phyloP scores from a whole-genome alignment of 2,329 filamentous ascomycete genomes.

The Fusarium caatingaense region DNA sequence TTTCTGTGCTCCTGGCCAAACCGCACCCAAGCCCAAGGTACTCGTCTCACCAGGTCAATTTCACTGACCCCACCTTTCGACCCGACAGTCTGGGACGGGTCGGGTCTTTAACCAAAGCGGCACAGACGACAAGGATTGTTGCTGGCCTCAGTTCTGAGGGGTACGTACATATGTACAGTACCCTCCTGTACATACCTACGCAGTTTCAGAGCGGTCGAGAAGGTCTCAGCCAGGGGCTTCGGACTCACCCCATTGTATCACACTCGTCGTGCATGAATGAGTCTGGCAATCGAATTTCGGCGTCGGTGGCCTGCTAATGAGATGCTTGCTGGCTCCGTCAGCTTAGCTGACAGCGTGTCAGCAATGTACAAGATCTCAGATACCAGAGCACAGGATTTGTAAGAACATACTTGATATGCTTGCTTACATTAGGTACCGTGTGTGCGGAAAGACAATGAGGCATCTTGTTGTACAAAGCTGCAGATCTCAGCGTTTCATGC shows the following conservation, averaged over 20 bases:
- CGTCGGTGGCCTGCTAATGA: background rate
- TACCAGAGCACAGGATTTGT: background rate
- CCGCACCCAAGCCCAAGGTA: slow-evolving; percentile 12
- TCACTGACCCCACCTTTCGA: slow-evolving; percentile 37
- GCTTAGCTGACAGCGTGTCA: background rate
- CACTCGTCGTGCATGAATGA: slow-evolving; percentile 29
- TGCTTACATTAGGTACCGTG: background rate
- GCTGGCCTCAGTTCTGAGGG: slow-evolving; percentile 44
- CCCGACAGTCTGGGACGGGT: slow-evolving; percentile 46
- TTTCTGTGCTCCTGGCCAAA: slow-evolving; percentile 21
- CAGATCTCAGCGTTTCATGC: background rate
- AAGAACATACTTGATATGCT: background rate
- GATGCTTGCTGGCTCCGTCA: background rate
- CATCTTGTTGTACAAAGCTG: background rate
- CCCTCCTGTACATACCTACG: background rate
- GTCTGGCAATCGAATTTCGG: slow-evolving; percentile 27
- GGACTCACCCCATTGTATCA: slow-evolving; percentile 12
- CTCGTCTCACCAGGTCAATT: slow-evolving; percentile 41
- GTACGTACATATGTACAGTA: slow-evolving; percentile 18
- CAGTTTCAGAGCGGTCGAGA: slow-evolving; percentile 12
- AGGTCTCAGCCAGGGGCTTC: slow-evolving; percentile 11
- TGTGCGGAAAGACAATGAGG: background rate
- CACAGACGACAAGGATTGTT: slow-evolving; percentile 38
- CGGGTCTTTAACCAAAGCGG: slow-evolving; percentile 41
- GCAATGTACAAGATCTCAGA: background rate